A percentile compares a stretch with the other conserved stretches of the same genome.
Conservation (phyloP, 345 rosid species). For the Heritiera fomes region DNA sequence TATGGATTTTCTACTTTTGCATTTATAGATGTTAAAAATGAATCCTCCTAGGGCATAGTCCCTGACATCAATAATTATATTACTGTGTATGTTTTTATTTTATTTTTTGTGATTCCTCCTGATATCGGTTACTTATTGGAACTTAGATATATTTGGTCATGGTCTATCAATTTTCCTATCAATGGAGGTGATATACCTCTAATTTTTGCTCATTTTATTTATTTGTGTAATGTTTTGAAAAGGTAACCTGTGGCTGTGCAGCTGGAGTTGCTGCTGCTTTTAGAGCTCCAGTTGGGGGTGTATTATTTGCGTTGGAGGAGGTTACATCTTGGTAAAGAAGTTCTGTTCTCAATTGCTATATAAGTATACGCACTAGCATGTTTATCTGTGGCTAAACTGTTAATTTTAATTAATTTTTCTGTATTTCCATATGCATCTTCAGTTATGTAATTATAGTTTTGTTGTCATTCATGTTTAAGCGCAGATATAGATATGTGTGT, state of each 20-base stretch:
- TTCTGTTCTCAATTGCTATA: slow-evolving; percentile 6
- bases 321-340: slow-evolving; percentile 84
- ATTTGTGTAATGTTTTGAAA: slow-evolving; percentile 48
- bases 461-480: not conserved
- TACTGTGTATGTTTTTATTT: not conserved
- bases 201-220: slow-evolving; percentile 9
- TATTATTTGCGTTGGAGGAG: slow-evolving; percentile 93
- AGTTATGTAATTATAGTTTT: not conserved
- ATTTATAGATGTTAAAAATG: not conserved
- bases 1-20: not conserved
- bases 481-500: not conserved
- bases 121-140: not conserved
- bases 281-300: slow-evolving; percentile 99
- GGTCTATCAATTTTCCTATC: not conserved
- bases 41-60: not conserved
- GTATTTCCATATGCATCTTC: not conserved
- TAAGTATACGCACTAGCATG: not conserved
- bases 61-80: not conserved
- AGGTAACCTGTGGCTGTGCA: slow-evolving; percentile 99
- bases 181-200: slow-evolving; percentile 24
- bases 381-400: not conserved
- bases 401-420: not conserved
- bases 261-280: slow-evolving; percentile 99
- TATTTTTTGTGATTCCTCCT: not conserved
- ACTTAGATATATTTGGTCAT: not conserved